A percentile compares a stretch with the other conserved stretches of the same genome.
phyloP scores from a whole-genome alignment of 768 basidiomycete species.

The Mycena rosella region DNA sequence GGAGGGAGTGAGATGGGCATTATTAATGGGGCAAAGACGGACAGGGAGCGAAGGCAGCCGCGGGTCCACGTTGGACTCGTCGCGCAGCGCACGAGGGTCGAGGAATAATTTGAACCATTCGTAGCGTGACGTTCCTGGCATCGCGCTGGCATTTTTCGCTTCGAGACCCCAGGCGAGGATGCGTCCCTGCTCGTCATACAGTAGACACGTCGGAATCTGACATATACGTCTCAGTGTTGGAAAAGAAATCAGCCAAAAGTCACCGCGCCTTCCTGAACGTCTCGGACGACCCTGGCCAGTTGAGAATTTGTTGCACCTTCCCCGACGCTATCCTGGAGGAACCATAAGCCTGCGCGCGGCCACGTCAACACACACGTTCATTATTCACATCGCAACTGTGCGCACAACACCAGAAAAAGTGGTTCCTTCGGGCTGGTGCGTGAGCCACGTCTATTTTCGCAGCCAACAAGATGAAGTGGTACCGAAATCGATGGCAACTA shows the following conservation, averaged over 20 bases:
- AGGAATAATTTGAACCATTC: constrained; percentile 87
- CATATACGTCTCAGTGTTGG: constrained; percentile 5
- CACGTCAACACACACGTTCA: constrained; percentile 13
- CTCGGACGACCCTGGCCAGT: constrained; percentile 89
- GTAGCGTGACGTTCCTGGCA: constrained; percentile 29
- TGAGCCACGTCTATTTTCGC: background rate
- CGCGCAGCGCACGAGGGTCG: constrained; percentile 84
- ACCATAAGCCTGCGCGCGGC: constrained; percentile 76
- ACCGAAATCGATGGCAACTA: constrained; percentile 82
- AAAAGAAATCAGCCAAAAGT: constrained; percentile 13
- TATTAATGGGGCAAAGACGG: constrained; percentile 41
- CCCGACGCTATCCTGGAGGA: constrained; percentile 87
- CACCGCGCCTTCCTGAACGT: constrained; percentile 80
- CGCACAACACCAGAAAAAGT: constrained; percentile 90
- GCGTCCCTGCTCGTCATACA: constrained; percentile 81
- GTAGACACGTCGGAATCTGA: constrained; percentile 84
- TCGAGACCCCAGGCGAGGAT: constrained; percentile 33
- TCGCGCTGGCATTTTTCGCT: constrained; percentile 45
- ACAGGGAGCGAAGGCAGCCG: constrained; percentile 86
- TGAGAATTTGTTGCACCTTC: constrained; percentile 84
- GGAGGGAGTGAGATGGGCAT: constrained; percentile 14
- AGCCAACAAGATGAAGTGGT: constrained; percentile 2
- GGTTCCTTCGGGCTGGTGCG: constrained; percentile 65
- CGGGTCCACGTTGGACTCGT: constrained; percentile 77
- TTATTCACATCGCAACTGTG: constrained; percentile 34